A percentile compares a stretch with the other conserved stretches of the same genome.
Evolutionary conservation across 768 basidiomycete species (phyloP).

Genomic region (Phylloporus sp.): DNA sequence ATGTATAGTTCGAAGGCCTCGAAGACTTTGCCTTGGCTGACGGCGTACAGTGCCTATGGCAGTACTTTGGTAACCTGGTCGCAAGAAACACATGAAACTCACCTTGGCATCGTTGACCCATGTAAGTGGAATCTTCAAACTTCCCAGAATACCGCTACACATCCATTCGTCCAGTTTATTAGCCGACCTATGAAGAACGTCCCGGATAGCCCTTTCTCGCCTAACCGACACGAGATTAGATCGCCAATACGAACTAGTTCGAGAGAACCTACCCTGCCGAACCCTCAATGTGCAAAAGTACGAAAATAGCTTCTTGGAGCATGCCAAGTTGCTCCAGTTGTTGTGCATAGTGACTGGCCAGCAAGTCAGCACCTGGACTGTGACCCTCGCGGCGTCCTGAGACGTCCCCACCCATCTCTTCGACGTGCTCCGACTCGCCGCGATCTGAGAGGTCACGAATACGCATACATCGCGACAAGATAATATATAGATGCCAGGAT

Average conservation of each 20-base stretch:
- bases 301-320: constrained; percentile 84
- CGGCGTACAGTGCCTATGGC: constrained; percentile 59
- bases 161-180: constrained; percentile 67
- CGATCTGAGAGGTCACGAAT: constrained; percentile 88
- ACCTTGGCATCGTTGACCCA: constrained; percentile 96
- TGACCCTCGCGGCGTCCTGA: constrained; percentile 62
- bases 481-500: constrained; percentile 89
- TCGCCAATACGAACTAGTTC: background rate
- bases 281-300: constrained; percentile 83
- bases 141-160: constrained; percentile 64
- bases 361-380: constrained; percentile 74
- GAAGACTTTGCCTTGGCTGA: constrained; percentile 56
- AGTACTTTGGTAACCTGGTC: background rate
- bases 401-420: constrained; percentile 36
- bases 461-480: constrained; percentile 78
- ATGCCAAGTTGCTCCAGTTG: constrained; percentile 79
- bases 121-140: constrained; percentile 70
- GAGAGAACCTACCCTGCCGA: constrained; percentile 57
- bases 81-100: background rate
- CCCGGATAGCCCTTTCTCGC: constrained; percentile 76
- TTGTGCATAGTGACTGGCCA: constrained; percentile 80
- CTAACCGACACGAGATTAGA: constrained; percentile 39
- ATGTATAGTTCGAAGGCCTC: constrained; percentile 75
- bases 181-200: constrained; percentile 68
- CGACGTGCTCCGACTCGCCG: constrained; percentile 39